phyloP scores from a whole-genome alignment of 1,284 basidiomycete genomes.

The Phellopilus nigrolimitatus region DNA sequence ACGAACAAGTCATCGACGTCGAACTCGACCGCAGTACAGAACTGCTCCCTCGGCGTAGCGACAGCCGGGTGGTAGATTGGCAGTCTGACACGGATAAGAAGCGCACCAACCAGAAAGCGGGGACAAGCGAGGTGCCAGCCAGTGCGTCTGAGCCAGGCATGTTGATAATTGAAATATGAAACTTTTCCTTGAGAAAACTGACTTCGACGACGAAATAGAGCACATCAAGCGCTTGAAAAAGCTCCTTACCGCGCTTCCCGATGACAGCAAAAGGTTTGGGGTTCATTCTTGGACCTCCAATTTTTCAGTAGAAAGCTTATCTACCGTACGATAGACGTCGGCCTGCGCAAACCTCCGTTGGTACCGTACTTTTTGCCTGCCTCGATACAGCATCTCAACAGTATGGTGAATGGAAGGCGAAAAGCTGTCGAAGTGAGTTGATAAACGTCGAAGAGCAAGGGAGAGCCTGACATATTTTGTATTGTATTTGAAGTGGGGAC shows the following conservation, averaged over 20 bases:
- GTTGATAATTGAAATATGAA: slow-evolving; percentile 4
- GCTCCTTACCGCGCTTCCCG: slow-evolving; percentile 49
- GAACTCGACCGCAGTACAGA: slow-evolving; percentile 61
- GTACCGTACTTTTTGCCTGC: slow-evolving; percentile 53
- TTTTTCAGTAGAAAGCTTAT: slow-evolving; percentile 5
- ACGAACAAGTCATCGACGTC: slow-evolving; percentile 67
- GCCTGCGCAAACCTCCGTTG: slow-evolving; percentile 31
- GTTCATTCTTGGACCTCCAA: slow-evolving; percentile 4
- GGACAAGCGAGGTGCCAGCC: not conserved
- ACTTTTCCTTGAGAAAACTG: slow-evolving; percentile 28
- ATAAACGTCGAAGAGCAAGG: slow-evolving; percentile 13
- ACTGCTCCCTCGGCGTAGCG: slow-evolving; percentile 37
- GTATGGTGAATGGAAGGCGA: slow-evolving; percentile 49
- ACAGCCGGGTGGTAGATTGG: slow-evolving; percentile 22
- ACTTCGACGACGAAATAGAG: slow-evolving; percentile 27
- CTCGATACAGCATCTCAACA: slow-evolving; percentile 40
- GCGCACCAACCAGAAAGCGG: not conserved
- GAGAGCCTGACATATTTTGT: not conserved
- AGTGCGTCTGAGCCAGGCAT: not conserved
- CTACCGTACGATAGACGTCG: slow-evolving; percentile 33
- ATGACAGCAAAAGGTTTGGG: slow-evolving; percentile 54
- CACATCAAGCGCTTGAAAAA: slow-evolving; percentile 38
- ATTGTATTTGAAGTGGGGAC: slow-evolving; percentile 47
- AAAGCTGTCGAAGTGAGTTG: slow-evolving; percentile 64
- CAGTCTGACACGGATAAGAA: slow-evolving; percentile 5